These are phyloP conservation scores for Karstenula rhodostoma DNA, from an alignment of 2,329 filamentous ascomycete genomes.

Conservation along the genomic window DNA sequence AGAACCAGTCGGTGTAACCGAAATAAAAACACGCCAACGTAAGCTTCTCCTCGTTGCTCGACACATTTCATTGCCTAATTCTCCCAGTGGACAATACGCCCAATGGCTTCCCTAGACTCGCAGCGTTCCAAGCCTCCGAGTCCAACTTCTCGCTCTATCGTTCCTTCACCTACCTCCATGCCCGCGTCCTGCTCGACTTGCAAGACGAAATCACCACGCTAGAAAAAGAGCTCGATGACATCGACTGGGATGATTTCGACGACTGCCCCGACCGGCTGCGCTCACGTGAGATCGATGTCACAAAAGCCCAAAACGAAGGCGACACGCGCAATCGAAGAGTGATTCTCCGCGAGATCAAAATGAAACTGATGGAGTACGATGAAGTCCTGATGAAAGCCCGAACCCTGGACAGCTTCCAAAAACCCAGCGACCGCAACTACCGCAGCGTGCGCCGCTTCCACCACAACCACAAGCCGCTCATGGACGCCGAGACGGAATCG, in stretches of 20 bases:
- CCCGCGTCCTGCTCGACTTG: conserved; percentile 47
- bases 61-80: conserved; percentile 11
- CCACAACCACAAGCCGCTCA: conserved; percentile 45
- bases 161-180: conserved; percentile 51
- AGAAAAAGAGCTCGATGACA: conserved; percentile 49
- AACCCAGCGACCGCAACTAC: conserved; percentile 52
- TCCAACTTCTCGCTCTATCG: conserved; percentile 52
- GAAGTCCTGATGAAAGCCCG: conserved; percentile 51
- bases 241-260: conserved; percentile 41
- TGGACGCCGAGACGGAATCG: conserved; percentile 46
- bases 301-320: conserved; percentile 23
- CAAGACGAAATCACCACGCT: conserved; percentile 50
- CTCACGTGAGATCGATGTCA: conserved; percentile 38
- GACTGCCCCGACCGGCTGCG: conserved; percentile 33
- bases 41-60: conserved; percentile 19
- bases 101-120: conserved; percentile 50
- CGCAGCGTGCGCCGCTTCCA: conserved; percentile 49
- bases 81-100: conserved; percentile 47
- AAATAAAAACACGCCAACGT: conserved; percentile 45
- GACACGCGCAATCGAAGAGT: conserved; percentile 32
- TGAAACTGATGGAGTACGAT: conserved; percentile 49
- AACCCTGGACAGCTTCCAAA: conserved; percentile 48
- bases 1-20: conserved; percentile 40
- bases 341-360: conserved; percentile 42
- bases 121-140: conserved; percentile 51